Percentiles rank a stretch among this genome's conserved stretches.
Evolutionary conservation across 345 rosid species (phyloP).

Genomic region (Salix purpurea): DNA sequence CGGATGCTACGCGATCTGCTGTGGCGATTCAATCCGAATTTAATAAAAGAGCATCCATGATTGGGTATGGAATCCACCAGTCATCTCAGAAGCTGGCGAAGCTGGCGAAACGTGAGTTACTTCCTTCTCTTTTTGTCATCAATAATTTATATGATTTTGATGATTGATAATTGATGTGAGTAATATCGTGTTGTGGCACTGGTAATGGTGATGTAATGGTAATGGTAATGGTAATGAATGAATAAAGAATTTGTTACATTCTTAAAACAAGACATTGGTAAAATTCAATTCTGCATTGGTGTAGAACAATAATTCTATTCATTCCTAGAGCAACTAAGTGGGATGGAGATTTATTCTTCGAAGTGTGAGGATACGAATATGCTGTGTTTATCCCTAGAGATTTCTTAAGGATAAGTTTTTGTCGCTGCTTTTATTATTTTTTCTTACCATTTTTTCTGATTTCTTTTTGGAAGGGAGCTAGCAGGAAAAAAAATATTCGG

Average conservation of each 20-base stretch:
- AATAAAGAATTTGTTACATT: not conserved
- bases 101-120: constrained; percentile 65
- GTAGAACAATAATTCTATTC: too few relatives aligned
- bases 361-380: too few relatives aligned
- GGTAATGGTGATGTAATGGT: not conserved
- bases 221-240: not conserved
- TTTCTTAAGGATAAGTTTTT: not conserved
- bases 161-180: not conserved
- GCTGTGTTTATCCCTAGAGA: not conserved
- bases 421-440: not conserved
- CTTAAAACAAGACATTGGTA: not conserved
- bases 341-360: not conserved
- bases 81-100: constrained; percentile 78
- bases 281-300: not conserved
- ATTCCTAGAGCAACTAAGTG: not conserved
- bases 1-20: constrained; percentile 46
- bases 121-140: not conserved
- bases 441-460: not conserved
- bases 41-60: constrained; percentile 51
- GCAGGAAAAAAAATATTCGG: not conserved
- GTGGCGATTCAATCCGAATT: constrained; percentile 61
- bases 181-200: not conserved
- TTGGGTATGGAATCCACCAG: constrained; percentile 63
- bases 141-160: not conserved
- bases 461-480: not conserved